Conservation (phyloP, 305 asterid species). For the Fraxinus velutina region DNA sequence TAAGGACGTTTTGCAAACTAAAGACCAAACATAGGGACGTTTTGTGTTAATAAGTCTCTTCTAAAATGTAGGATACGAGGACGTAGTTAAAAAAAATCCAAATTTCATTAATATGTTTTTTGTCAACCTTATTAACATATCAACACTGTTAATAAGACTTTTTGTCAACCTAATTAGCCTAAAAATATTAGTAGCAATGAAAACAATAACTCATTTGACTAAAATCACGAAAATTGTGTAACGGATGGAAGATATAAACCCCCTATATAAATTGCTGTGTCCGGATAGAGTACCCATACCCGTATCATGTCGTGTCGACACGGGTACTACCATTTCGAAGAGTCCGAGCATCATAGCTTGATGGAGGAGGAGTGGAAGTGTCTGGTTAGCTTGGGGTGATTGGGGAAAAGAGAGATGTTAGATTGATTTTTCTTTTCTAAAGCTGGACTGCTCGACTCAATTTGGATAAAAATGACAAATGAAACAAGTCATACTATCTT, state of each 20-base stretch:
- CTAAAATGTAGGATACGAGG: background rate
- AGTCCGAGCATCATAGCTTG: background rate
- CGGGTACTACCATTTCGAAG: background rate
- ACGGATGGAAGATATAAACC: background rate
- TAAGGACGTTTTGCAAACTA: background rate
- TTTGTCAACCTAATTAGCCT: background rate
- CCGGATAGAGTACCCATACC: background rate
- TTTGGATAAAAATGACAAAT: background rate
- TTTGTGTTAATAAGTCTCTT: background rate
- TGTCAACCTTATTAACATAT: background rate
- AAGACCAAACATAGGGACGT: background rate
- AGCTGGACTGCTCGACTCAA: background rate
- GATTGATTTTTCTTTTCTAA: background rate
- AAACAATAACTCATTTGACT: background rate
- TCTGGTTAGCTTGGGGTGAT: background rate
- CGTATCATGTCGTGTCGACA: background rate
- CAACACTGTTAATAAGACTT: background rate
- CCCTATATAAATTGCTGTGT: background rate
- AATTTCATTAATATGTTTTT: background rate
- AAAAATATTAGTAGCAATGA: background rate
- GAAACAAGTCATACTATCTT: background rate
- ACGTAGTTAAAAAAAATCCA: background rate
- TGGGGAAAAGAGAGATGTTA: background rate
- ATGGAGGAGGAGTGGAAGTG: background rate
- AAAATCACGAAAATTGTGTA: background rate